Base-by-base conservation (phyloP, 495 filamentous ascomycete species). In the Cercophora samala region DNA sequence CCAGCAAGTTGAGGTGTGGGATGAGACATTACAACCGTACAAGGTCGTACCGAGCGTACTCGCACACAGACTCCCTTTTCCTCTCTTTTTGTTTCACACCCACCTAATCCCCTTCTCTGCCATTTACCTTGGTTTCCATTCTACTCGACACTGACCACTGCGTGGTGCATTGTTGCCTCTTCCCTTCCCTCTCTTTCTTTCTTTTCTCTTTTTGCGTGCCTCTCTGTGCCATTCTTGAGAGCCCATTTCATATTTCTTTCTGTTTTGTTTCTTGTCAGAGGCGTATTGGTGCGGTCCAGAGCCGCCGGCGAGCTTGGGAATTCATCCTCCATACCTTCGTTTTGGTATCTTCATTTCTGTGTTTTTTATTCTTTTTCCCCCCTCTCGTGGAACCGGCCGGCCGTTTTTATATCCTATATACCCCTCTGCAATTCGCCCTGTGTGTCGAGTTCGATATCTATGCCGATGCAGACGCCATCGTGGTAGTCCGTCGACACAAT, bases 401-500 rank as follows among this genome's bases (percentile, higher is more conserved):
- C 61, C 61, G 60, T 60, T 19, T 37, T 63, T 24, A 62, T 54
- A 32, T 51, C 37, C 56, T n/a, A 24, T 67, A 59, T 23, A 68
- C 25, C 17, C 70, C 63, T 54, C 26, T 64, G 66, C 21, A 53
- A 22, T 62, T 18, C 23, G 23, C 58, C 60, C 4, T 22, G 42
- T 52, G 15, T 25, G 60, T 46, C 37, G n/a, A 22, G 26, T 6
- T 24, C 23, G 61, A 52, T 62, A 54, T 37, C 17, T 22, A 66
- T 53, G 52, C 72, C 64, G 74, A 79, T 81, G 78, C 75, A 52
- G 70, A 66, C 68, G 70, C 58, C 62, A 68, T 62, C 24, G 68
- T 67, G 70, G 66, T 74, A 74, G 62, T 56, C 53, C 66, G 59
- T 51, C 61, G 15, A 60, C 64, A 51, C 42, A 32, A 42, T 68